phyloP scores from a whole-genome alignment of 108 stramenopile genomes.

The Nitzschia sp. region DNA sequence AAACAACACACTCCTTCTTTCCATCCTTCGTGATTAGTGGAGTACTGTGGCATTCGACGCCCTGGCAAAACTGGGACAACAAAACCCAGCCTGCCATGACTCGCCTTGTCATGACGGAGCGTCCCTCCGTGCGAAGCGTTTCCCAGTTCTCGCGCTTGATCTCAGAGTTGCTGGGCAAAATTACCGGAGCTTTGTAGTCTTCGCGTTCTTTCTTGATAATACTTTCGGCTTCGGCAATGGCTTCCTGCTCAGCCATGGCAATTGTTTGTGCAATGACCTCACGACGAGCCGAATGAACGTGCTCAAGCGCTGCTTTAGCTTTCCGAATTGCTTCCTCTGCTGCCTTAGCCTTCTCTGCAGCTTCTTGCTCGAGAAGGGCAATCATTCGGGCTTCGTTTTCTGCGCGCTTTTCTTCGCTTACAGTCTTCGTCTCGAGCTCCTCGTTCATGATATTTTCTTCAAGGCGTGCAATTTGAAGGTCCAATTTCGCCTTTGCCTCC shows the following conservation, averaged over 20 bases:
- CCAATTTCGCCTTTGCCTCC: conserved; percentile 16
- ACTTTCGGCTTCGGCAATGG: conserved; percentile 39
- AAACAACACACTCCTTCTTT: conserved; percentile 52
- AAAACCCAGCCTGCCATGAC: conserved; percentile 42
- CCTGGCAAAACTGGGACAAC: conserved; percentile 38
- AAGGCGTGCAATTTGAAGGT: conserved; percentile 18
- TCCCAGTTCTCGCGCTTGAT: conserved; percentile 42
- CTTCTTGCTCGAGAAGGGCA: conserved; percentile 38
- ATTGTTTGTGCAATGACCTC: conserved; percentile 37
- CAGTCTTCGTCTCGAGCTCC: conserved; percentile 15
- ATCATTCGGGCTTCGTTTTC: conserved; percentile 30
- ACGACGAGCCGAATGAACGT: conserved; percentile 15
- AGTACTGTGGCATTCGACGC: conserved; percentile 36
- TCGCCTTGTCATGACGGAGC: conserved; percentile 42
- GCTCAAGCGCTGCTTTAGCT: conserved; percentile 34
- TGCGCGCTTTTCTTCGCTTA: conserved; percentile 29
- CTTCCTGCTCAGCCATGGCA: conserved; percentile 34
- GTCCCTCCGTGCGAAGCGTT: conserved; percentile 41
- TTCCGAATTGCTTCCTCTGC: conserved; percentile 39
- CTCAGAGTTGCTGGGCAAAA: conserved; percentile 23
- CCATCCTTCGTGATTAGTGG: conserved; percentile 37
- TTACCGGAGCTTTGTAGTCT: conserved; percentile 30
- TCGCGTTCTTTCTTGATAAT: conserved; percentile 21
- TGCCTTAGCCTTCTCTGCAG: conserved; percentile 26
- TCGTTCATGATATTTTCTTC: conserved; percentile 29